phyloP scores from a whole-genome alignment of 768 basidiomycete species.

The Butyriboletus loyo region DNA sequence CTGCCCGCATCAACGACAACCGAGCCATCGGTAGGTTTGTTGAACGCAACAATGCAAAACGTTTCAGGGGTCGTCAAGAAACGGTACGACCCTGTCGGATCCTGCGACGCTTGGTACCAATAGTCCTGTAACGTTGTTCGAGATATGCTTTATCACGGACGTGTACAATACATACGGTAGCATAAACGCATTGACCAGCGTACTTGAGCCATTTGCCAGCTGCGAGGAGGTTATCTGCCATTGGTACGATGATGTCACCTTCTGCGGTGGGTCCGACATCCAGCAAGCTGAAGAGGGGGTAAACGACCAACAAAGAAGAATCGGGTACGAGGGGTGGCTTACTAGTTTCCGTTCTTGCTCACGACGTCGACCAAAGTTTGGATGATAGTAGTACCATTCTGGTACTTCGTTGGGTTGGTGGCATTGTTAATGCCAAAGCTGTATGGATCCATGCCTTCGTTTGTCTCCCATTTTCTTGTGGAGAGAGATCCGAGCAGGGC shows the following conservation, averaged over 20 bases:
- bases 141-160: not conserved
- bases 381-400: constrained; percentile 47
- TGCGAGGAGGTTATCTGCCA: constrained; percentile 46
- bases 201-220: constrained; percentile 51
- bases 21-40: constrained; percentile 31
- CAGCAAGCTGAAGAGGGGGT: constrained; percentile 37
- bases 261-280: constrained; percentile 56
- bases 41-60: constrained; percentile 49
- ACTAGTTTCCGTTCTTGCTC: constrained; percentile 64
- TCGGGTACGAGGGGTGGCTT: constrained; percentile 11
- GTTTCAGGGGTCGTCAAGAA: constrained; percentile 51
- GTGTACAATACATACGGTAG: constrained; percentile 38
- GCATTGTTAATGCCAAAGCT: constrained; percentile 48
- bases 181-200: constrained; percentile 51
- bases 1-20: constrained; percentile 35
- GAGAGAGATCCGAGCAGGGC: constrained; percentile 45
- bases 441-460: constrained; percentile 54
- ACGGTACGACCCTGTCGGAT: constrained; percentile 32
- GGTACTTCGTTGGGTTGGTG: constrained; percentile 43
- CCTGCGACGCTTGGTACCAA: constrained; percentile 48
- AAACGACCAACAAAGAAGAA: not conserved
- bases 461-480: constrained; percentile 53
- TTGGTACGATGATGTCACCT: constrained; percentile 49
- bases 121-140: constrained; percentile 35
- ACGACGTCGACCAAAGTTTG: constrained; percentile 55